phyloP scores from a whole-genome alignment of 2,329 filamentous ascomycete species.

The Myriangium duriaei region DNA sequence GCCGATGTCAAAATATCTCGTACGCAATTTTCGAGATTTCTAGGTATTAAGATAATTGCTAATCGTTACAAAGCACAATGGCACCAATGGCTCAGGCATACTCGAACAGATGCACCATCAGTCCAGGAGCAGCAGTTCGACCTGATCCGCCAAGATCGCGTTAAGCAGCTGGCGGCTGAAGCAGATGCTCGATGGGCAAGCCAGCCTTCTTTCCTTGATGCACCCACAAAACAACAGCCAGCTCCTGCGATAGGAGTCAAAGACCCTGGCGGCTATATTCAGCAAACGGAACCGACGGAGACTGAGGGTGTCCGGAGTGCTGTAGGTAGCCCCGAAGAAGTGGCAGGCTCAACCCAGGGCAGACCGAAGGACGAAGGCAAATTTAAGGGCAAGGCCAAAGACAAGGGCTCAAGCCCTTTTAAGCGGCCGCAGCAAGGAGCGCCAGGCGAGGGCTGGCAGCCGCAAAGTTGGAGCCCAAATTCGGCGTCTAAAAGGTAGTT shows the following conservation, averaged over 20 bases:
- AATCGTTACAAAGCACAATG: constrained; percentile 44
- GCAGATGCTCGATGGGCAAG: constrained; percentile 51
- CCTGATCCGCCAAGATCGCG: constrained; percentile 41
- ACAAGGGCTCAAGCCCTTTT: constrained; percentile 28
- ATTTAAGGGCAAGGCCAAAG: constrained; percentile 18
- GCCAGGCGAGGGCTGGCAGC: constrained; percentile 36
- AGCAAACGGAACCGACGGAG: constrained; percentile 21
- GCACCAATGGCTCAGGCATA: constrained; percentile 56
- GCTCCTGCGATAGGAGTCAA: constrained; percentile 32
- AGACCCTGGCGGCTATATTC: constrained; percentile 28
- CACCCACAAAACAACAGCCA: constrained; percentile 38
- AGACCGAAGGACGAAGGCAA: constrained; percentile 20
- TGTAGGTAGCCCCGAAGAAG: constrained; percentile 22
- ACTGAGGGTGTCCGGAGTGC: constrained; percentile 21
- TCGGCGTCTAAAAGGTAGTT: constrained; percentile 22
- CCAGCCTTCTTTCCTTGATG: constrained; percentile 46
- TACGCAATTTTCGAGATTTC: constrained; percentile 20
- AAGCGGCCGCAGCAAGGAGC: constrained; percentile 25
- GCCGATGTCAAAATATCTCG: constrained; percentile 49
- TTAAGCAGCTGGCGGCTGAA: constrained; percentile 46
- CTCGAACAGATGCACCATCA: constrained; percentile 42
- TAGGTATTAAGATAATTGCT: constrained; percentile 4
- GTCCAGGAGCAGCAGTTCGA: constrained; percentile 48
- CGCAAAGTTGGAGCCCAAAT: constrained; percentile 32
- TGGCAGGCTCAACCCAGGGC: constrained; percentile 17